Conservation (phyloP, 345 rosid species). For the Microcos paniculata region DNA sequence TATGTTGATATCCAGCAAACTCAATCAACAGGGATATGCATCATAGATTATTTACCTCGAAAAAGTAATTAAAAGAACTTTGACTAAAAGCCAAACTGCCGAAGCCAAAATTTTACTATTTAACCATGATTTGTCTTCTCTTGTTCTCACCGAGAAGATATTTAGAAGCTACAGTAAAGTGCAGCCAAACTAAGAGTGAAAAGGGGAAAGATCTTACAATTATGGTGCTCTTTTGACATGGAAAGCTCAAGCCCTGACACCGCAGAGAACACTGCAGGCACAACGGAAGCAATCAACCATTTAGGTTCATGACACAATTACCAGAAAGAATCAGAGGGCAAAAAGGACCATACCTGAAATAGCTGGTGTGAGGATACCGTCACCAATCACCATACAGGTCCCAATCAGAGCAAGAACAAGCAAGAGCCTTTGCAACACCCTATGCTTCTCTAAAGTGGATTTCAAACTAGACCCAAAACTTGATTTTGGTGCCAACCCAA, state of each 20-base stretch:
- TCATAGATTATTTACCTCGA: neutral
- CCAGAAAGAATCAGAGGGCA: neutral
- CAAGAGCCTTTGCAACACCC: conserved; percentile 63
- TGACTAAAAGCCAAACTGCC: neutral
- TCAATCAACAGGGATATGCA: neutral
- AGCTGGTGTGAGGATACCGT: conserved; percentile 86
- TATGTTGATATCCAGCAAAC: neutral
- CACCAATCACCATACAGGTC: conserved; percentile 93
- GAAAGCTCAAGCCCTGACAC: conserved; percentile 84
- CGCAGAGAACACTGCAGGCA: conserved; percentile 75
- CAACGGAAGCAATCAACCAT: conserved; percentile 14
- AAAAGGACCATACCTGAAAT: conserved; percentile 53
- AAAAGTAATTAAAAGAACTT: neutral
- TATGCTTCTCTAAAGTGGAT: conserved; percentile 65
- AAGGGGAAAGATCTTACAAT: conserved; percentile 46
- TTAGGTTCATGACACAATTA: conserved; percentile 3
- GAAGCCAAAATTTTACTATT: neutral
- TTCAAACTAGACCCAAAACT: conserved; percentile 52
- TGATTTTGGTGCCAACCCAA: conserved; percentile 8
- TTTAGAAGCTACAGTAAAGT: neutral
- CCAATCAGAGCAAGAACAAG: conserved; percentile 82
- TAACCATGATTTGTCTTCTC: conserved; percentile 16
- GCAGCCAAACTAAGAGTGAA: neutral
- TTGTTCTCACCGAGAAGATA: neutral
- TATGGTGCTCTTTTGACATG: conserved; percentile 70